phyloP scores from a whole-genome alignment of 768 basidiomycete species.

The Trametes elegans region DNA sequence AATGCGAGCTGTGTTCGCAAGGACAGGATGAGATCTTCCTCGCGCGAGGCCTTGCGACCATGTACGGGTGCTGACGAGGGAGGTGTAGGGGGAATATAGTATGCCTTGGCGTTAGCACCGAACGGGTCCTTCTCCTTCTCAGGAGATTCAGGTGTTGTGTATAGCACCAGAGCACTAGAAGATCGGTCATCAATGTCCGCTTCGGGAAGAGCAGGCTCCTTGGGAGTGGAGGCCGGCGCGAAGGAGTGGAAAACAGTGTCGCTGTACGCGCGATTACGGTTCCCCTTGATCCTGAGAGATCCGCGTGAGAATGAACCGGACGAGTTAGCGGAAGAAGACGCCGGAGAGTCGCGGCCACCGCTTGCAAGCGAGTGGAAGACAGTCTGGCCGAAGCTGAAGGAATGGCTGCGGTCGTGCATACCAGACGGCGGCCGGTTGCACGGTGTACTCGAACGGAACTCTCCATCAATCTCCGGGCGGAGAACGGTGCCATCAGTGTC shows the following conservation, averaged over 20 bases:
- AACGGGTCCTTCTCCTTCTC: constrained; percentile 66
- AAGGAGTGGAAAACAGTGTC: constrained; percentile 64
- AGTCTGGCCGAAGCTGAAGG: constrained; percentile 65
- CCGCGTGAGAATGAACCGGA: constrained; percentile 20
- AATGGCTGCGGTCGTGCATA: constrained; percentile 56
- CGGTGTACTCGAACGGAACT: constrained; percentile 16
- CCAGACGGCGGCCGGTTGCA: constrained; percentile 12
- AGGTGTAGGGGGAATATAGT: constrained; percentile 73
- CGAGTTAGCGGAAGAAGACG: constrained; percentile 24
- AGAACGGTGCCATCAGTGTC: constrained; percentile 21
- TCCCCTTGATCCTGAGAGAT: constrained; percentile 25
- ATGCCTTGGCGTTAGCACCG: constrained; percentile 67
- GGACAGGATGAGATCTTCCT: constrained; percentile 68
- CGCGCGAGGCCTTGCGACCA: constrained; percentile 61
- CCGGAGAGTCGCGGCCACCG: constrained; percentile 8
- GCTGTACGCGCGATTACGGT: constrained; percentile 54
- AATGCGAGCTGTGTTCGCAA: constrained; percentile 73
- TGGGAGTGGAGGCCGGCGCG: constrained; percentile 33
- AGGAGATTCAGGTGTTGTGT: constrained; percentile 26
- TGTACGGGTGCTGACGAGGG: constrained; percentile 34
- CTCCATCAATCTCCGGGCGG: constrained; percentile 4
- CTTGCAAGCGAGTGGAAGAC: constrained; percentile 52
- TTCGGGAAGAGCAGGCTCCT: constrained; percentile 43
- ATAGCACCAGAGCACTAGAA: constrained; percentile 46
- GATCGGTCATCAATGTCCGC: constrained; percentile 65